Evolutionary conservation across 2,329 filamentous ascomycete species (phyloP), one percentile per base, ranked within the genome.

Genomic region (Talaromyces sp.): DNA sequence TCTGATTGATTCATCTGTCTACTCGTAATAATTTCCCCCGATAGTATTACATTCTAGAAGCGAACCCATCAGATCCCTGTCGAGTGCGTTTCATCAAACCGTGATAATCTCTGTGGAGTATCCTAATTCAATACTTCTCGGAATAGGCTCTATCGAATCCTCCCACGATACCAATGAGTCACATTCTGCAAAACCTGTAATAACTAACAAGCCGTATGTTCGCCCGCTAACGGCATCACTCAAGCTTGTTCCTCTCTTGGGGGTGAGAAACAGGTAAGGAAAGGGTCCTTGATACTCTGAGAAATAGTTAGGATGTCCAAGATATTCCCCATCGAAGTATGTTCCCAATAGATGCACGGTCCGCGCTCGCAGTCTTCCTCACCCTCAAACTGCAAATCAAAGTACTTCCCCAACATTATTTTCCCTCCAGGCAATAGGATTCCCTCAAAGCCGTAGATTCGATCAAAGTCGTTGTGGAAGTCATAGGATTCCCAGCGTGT

Each of bases 331-430:
- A 70, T 62, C 69, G 16, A 69, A n/a, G 56, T 59, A 45, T 59
- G 56, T 35, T 70, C 69, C 75, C 75, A 75, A 62, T 75, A 75
- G 43, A 77, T 72, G 52, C 75, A 76, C 9, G 74, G 75, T 0
- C 74, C 74, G 24, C 65, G 58, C 41, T 49, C 35, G n/a, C 41
- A 22, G 57, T 66, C 11, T 61, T 69, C 24, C 47, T 68, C 10
- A 49, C 66, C 19, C 71, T 63, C 70, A 33, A 68, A 57, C 41
- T 69, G 56, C 66, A 76, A 47, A 62, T 77, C 71, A 14, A 72
- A 24, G 83, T 84, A 87, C 31, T 80, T 74, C 11, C 83, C 83
- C 60, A 84, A 60, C 71, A 84, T 81, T 45, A 83, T 76, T 31
- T 76, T 76, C 1, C 78, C 78, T 4, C 82, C 81, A 2, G 82